Conservation (phyloP, 2,329 filamentous ascomycete species). For the Ilyonectria mors-panacis region DNA sequence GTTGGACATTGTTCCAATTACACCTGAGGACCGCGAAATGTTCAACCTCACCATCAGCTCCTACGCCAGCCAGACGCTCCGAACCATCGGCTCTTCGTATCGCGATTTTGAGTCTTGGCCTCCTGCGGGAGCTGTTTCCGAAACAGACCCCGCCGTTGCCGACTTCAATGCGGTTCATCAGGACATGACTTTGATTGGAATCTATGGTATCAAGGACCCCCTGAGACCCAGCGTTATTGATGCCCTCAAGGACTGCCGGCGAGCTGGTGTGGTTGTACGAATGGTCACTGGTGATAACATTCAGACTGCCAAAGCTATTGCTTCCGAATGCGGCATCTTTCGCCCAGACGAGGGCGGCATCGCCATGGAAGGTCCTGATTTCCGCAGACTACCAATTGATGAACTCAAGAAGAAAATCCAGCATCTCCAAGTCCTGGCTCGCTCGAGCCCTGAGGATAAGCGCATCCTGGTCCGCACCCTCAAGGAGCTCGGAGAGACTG, state of each 20-base stretch:
- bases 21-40: slow-evolving; percentile 64
- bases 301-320: slow-evolving; percentile 61
- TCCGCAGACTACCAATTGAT: slow-evolving; percentile 70
- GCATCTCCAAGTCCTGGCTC: slow-evolving; percentile 74
- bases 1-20: slow-evolving; percentile 64
- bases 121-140: slow-evolving; percentile 74
- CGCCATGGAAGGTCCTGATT: slow-evolving; percentile 70
- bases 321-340: slow-evolving; percentile 60
- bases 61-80: slow-evolving; percentile 76
- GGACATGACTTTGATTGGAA: slow-evolving; percentile 58
- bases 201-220: slow-evolving; percentile 78
- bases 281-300: slow-evolving; percentile 72
- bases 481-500: slow-evolving; percentile 73
- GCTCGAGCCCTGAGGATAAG: slow-evolving; percentile 78
- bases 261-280: slow-evolving; percentile 76
- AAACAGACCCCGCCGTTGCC: slow-evolving; percentile 66
- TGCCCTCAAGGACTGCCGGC: slow-evolving; percentile 74
- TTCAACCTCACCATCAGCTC: slow-evolving; percentile 69
- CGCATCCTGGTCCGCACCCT: slow-evolving; percentile 73
- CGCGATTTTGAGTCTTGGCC: slow-evolving; percentile 81
- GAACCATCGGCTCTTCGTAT: slow-evolving; percentile 82
- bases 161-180: slow-evolving; percentile 68
- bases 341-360: slow-evolving; percentile 73
- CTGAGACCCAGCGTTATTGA: slow-evolving; percentile 73
- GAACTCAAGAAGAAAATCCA: slow-evolving; percentile 69